Percentiles rank a stretch among this genome's conserved stretches.
Evolutionary conservation across 768 basidiomycete genomes (phyloP).

Genomic region (Mycena vitilis): DNA sequence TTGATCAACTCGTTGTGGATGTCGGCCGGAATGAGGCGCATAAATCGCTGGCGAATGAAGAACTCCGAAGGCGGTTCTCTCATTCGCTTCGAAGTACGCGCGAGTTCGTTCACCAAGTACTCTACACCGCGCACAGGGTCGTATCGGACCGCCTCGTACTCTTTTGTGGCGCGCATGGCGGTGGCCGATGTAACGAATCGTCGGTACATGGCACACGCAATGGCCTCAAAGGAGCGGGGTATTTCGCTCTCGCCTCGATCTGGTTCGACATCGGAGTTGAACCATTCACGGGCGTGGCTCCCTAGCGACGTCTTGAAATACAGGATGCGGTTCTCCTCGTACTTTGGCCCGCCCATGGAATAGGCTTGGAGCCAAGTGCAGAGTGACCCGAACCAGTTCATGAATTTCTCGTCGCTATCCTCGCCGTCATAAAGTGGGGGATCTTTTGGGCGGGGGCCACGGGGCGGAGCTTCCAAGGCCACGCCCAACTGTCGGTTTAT

Average conservation of each 20-base stretch:
- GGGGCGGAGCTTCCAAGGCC: neutral
- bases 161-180: neutral
- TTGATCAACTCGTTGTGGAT: neutral
- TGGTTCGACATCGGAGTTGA: neutral
- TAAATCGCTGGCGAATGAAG: neutral
- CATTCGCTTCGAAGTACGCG: neutral
- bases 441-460: neutral
- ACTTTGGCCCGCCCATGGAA: neutral
- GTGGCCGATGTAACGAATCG: neutral
- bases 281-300: neutral
- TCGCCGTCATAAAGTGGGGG: neutral
- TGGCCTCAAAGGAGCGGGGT: neutral
- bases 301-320: neutral
- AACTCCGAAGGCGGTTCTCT: neutral
- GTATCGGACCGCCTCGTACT: neutral
- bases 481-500: neutral
- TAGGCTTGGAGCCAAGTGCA: conserved; percentile 1
- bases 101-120: neutral
- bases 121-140: neutral
- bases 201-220: neutral
- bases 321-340: neutral
- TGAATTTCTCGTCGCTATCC: neutral
- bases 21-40: neutral
- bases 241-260: neutral
- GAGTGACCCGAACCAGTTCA: neutral